Evolutionary conservation across 176 grass and related monocot species (phyloP).

Genomic region (Eragrostis nindensis): DNA sequence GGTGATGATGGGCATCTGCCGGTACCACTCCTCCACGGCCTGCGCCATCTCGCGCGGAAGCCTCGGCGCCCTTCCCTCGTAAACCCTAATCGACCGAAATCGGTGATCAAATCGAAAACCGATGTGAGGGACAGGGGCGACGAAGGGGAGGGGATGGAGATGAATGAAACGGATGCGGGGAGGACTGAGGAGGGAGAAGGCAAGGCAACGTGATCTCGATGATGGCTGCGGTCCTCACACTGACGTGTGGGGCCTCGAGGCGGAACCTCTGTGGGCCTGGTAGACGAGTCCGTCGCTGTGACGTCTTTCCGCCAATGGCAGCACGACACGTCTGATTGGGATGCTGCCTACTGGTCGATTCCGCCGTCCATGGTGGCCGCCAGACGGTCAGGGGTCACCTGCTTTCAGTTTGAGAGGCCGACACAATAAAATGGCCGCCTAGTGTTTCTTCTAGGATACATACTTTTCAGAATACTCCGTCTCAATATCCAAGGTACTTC

Average conservation of each 20-base stretch:
- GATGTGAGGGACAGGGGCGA: not conserved
- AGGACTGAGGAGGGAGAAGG: not conserved
- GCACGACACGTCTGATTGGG: not conserved
- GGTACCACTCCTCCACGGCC: slow-evolving; percentile 99
- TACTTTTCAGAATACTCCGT: too few species aligned
- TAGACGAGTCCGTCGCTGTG: not conserved
- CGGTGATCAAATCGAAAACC: slow-evolving; percentile 32
- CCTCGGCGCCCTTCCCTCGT: slow-evolving; percentile 27
- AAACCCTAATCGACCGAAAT: not conserved
- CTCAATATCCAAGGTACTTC: too few species aligned
- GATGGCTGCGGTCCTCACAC: not conserved
- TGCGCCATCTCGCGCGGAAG: slow-evolving; percentile 72
- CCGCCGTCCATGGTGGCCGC: not conserved
- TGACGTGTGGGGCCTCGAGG: too few species aligned
- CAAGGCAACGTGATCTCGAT: slow-evolving; percentile 28
- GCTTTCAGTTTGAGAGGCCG: not conserved
- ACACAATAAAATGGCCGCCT: too few species aligned
- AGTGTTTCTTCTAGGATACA: too few species aligned
- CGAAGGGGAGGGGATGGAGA: not conserved
- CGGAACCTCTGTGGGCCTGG: too few species aligned
- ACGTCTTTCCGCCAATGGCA: slow-evolving; percentile 26
- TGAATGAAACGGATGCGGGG: not conserved
- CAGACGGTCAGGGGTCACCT: not conserved
- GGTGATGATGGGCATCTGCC: slow-evolving; percentile 99
- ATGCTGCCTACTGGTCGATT: not conserved